Percentiles rank a stretch among this genome's conserved stretches.
Conservation (phyloP, 1,284 basidiomycete genomes). For the Paramarasmius palmivorus region DNA sequence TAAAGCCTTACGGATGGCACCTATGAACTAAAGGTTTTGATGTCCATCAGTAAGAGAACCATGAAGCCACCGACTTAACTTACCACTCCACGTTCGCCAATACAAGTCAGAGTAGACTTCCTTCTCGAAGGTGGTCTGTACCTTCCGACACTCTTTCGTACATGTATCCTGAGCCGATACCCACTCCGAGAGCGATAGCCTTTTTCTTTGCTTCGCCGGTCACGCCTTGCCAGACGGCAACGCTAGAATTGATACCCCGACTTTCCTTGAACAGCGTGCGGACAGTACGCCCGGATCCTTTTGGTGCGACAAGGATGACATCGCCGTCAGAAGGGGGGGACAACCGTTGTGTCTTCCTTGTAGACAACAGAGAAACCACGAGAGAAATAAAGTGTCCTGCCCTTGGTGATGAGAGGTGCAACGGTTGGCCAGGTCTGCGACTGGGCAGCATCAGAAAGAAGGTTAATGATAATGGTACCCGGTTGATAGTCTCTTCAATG, state of each 20-base stretch:
- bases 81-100: slow-evolving; percentile 98
- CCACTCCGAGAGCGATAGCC: slow-evolving; percentile 94
- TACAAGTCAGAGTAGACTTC: slow-evolving; percentile 99
- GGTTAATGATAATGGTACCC: slow-evolving; percentile 99
- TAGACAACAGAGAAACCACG: slow-evolving; percentile 99
- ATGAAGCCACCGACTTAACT: too few species aligned
- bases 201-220: slow-evolving; percentile 98
- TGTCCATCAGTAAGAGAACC: too few species aligned
- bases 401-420: slow-evolving; percentile 94
- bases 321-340: slow-evolving; percentile 94
- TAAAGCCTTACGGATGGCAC: slow-evolving; percentile 84
- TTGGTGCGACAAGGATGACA: slow-evolving; percentile 98
- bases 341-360: slow-evolving; percentile 95
- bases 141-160: too few species aligned
- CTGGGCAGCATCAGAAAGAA: slow-evolving; percentile 98
- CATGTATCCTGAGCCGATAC: slow-evolving; percentile 93
- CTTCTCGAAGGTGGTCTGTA: slow-evolving; percentile 99
- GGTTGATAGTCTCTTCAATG: slow-evolving; percentile 96
- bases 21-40: slow-evolving; percentile 95
- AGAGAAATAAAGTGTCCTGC: slow-evolving; percentile 99
- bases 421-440: slow-evolving; percentile 91
- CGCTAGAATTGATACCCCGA: slow-evolving; percentile 91
- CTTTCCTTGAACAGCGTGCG: slow-evolving; percentile 99
- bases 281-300: slow-evolving; percentile 98
- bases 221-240: slow-evolving; percentile 92